Evolutionary conservation across 2,329 filamentous ascomycete species (phyloP).

Genomic region (Fusarium hainanense): DNA sequence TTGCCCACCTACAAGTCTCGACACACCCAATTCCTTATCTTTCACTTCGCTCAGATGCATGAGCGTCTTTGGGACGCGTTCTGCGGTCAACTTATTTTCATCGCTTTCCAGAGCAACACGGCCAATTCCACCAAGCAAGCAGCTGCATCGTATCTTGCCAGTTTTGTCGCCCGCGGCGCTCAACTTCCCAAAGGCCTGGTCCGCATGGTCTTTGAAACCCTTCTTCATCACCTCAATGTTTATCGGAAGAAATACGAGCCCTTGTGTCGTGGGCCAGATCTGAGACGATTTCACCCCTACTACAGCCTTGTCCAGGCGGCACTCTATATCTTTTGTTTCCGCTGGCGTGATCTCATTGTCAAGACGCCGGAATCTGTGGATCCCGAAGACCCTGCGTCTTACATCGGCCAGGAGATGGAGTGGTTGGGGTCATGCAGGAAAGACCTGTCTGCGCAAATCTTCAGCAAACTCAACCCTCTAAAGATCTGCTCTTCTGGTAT

Average conservation of each 20-base stretch:
- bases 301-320: constrained; percentile 90
- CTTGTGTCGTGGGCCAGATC: constrained; percentile 83
- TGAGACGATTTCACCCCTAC: constrained; percentile 84
- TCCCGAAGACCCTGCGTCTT: constrained; percentile 69
- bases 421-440: constrained; percentile 83
- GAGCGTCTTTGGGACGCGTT: constrained; percentile 84
- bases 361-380: constrained; percentile 69
- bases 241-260: constrained; percentile 79
- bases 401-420: constrained; percentile 75
- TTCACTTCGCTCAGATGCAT: constrained; percentile 91
- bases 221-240: constrained; percentile 80
- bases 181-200: constrained; percentile 81
- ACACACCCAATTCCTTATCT: constrained; percentile 94
- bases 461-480: constrained; percentile 90
- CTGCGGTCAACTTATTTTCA: constrained; percentile 73
- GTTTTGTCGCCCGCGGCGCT: constrained; percentile 90
- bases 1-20: constrained; percentile 91
- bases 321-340: constrained; percentile 96
- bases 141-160: constrained; percentile 91
- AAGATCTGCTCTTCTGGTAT: constrained; percentile 94
- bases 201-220: constrained; percentile 82
- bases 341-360: constrained; percentile 89
- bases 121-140: constrained; percentile 82
- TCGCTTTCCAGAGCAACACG: constrained; percentile 67
- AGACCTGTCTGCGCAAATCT: constrained; percentile 79